Percentiles rank a stretch among this genome's conserved stretches.
phyloP scores from a whole-genome alignment of 2,329 filamentous ascomycete genomes.

The Paecilomyces variotii region DNA sequence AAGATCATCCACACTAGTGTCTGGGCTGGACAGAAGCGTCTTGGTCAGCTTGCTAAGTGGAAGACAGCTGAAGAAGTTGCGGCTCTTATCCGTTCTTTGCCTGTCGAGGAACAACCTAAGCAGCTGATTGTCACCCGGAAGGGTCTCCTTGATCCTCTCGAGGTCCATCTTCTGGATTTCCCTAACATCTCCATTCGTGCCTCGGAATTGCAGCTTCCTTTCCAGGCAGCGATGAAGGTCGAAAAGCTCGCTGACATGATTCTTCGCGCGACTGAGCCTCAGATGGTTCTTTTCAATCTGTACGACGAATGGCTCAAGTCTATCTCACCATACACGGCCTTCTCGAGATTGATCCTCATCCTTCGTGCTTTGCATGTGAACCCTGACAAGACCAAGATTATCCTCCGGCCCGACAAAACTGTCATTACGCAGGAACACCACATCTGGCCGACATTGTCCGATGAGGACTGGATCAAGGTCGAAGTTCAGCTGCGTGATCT shows the following conservation, averaged over 20 bases:
- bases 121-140: slow-evolving; percentile 97
- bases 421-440: slow-evolving; percentile 98
- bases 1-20: slow-evolving; percentile 99
- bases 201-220: slow-evolving; percentile 91
- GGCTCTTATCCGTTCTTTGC: slow-evolving; percentile 86
- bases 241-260: slow-evolving; percentile 99
- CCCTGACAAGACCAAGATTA: slow-evolving; percentile 94
- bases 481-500: slow-evolving; percentile 91
- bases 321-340: slow-evolving; percentile 96
- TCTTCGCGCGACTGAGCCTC: slow-evolving; percentile 90
- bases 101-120: slow-evolving; percentile 96
- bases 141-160: slow-evolving; percentile 90
- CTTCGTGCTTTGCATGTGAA: slow-evolving; percentile 94
- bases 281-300: slow-evolving; percentile 98
- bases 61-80: slow-evolving; percentile 99
- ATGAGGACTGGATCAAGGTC: slow-evolving; percentile 99
- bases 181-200: slow-evolving; percentile 98
- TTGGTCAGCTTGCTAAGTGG: slow-evolving; percentile 97
- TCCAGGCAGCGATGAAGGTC: slow-evolving; percentile 99
- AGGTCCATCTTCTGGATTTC: slow-evolving; percentile 96
- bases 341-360: slow-evolving; percentile 89
- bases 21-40: slow-evolving; percentile 98
- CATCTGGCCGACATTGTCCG: slow-evolving; percentile 90
- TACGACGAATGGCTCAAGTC: slow-evolving; percentile 99
- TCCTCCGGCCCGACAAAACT: slow-evolving; percentile 91